phyloP scores from a whole-genome alignment of 768 basidiomycete genomes.

The Xerocomellus chrysenteron region DNA sequence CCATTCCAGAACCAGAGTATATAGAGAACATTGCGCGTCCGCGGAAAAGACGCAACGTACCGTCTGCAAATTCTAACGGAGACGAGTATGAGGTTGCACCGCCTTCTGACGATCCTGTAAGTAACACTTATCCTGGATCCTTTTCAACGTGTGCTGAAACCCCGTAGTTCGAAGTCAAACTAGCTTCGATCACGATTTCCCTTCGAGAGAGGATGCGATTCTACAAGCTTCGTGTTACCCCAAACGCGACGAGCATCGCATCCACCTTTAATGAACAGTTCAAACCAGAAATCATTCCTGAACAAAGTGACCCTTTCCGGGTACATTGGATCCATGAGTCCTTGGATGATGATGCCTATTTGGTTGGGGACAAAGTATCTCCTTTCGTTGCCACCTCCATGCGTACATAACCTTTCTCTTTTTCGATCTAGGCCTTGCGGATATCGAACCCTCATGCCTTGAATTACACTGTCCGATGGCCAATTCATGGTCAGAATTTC shows the following conservation, averaged over 20 bases:
- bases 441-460: slow-evolving; percentile 66
- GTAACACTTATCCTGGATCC: slow-evolving; percentile 17
- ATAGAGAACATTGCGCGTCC: slow-evolving; percentile 58
- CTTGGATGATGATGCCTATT: slow-evolving; percentile 42
- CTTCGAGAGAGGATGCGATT: slow-evolving; percentile 83
- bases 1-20: slow-evolving; percentile 43
- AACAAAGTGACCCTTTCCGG: slow-evolving; percentile 78
- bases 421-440: slow-evolving; percentile 57
- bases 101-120: slow-evolving; percentile 62
- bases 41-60: slow-evolving; percentile 33
- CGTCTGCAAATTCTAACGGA: slow-evolving; percentile 30
- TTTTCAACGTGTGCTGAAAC: not conserved
- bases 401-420: slow-evolving; percentile 6
- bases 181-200: slow-evolving; percentile 67
- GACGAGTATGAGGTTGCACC: slow-evolving; percentile 53
- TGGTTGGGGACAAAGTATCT: slow-evolving; percentile 71
- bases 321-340: slow-evolving; percentile 79
- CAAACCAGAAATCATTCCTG: slow-evolving; percentile 81
- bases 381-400: not conserved
- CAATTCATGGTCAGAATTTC: slow-evolving; percentile 78
- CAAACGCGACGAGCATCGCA: slow-evolving; percentile 66
- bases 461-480: slow-evolving; percentile 78
- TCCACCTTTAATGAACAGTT: slow-evolving; percentile 81
- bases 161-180: slow-evolving; percentile 69
- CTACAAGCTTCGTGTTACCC: slow-evolving; percentile 77